Evolutionary conservation across 2,329 filamentous ascomycete species (phyloP), one percentile per base, ranked within the genome.

Genomic region (Exophiala dermatitidis): DNA sequence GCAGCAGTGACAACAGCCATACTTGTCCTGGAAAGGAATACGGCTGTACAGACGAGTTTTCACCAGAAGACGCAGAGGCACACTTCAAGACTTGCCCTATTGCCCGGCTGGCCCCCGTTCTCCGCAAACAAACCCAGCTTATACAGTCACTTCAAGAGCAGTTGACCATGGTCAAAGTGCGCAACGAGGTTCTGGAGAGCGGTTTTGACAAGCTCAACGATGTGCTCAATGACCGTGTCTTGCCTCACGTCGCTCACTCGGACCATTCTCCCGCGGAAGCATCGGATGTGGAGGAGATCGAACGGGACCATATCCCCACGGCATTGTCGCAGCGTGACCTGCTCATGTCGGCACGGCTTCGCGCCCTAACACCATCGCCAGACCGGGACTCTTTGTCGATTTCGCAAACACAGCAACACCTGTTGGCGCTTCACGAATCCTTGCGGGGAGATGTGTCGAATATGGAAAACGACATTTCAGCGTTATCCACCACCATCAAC

Each of bases 361-460:
- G 59, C 19, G 57, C 54, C 31, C 33, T 63, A 44, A 61, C 59
- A 7, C 60, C 56, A 36, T 60, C 59, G 9, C 63, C 68, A 5
- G 65, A 63, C 44, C 55, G 63, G 3, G 65, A 65, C 26, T 65
- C 70, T 49, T 66, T 71, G 46, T 68, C 71, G 56, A 52, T 59
- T 37, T 56, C 57, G 8, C 57, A 59, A 44, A 63, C 72, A 57
- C 75, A 78, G 28, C 78, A 79, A 48, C 81, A 83, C 60, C 72
- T 84, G 2, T 74, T 83, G 29, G 79, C 77, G 2, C 73, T 83
- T 46, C 80, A 83, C 63, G 80, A 83, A 61, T 58, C 56, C 3
- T 71, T 84, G 12, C 77, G 81, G 8, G 78, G 81, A 42, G 80
- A 83, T 63, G 75, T 83, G 46, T 69, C 69, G 30, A 56, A 46